phyloP scores from a whole-genome alignment of 2,329 filamentous ascomycete species.

The Paecilomyces sp. region DNA sequence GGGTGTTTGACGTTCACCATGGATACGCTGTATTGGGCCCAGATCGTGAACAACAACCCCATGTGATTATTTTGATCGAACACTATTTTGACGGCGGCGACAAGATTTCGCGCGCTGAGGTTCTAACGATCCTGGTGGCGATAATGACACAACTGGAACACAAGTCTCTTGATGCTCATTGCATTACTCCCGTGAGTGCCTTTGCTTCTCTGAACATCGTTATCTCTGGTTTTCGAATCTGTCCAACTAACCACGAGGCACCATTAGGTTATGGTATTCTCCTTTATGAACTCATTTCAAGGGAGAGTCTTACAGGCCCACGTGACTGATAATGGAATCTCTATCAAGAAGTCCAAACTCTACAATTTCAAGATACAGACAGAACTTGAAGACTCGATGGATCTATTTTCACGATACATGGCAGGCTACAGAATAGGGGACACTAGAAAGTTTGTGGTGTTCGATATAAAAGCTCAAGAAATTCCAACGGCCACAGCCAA shows the following conservation, averaged over 20 bases:
- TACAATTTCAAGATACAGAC: background rate
- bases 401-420: background rate
- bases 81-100: background rate
- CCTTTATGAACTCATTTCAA: background rate
- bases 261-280: background rate
- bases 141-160: background rate
- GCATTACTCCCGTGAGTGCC: background rate
- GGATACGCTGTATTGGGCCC: background rate
- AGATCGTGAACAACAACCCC: background rate
- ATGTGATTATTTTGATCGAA: background rate
- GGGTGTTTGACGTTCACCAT: background rate
- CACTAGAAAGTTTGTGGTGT: no score
- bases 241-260: background rate
- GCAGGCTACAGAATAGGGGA: background rate
- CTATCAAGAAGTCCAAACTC: background rate
- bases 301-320: background rate
- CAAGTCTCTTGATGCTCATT: background rate
- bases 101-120: background rate
- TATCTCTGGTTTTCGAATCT: no score
- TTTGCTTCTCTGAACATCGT: background rate
- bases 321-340: background rate
- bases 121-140: background rate
- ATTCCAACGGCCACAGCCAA: no score
- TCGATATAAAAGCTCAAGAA: no score
- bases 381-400: background rate